These are phyloP conservation scores for Fraxinus xanthoxyloides DNA, from an alignment of 305 asterid species.

Conservation along the genomic window DNA sequence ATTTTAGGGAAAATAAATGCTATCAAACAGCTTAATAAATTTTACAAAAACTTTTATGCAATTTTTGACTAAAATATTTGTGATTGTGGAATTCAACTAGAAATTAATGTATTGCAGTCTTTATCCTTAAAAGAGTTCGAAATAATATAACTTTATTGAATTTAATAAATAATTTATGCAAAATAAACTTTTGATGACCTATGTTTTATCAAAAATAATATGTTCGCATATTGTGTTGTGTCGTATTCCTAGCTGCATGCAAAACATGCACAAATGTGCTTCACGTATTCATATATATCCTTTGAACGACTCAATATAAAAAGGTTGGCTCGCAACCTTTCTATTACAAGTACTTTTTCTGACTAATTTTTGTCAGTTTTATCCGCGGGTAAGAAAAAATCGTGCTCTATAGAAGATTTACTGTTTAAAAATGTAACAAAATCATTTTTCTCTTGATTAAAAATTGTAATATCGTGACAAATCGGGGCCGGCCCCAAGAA, in stretches of 20 bases:
- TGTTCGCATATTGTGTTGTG: background rate
- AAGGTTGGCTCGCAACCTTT: background rate
- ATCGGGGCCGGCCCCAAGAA: too few species aligned
- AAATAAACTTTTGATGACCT: background rate
- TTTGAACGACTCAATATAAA: background rate
- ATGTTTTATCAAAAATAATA: too few species aligned
- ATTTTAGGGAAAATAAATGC: too few species aligned
- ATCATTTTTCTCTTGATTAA: background rate
- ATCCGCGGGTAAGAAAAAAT: background rate
- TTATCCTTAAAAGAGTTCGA: background rate
- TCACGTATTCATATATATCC: background rate
- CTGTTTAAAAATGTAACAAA: background rate
- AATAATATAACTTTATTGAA: too few species aligned
- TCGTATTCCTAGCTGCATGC: background rate
- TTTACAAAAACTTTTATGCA: background rate
- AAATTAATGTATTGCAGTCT: background rate
- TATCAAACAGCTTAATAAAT: too few species aligned
- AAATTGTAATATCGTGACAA: background rate
- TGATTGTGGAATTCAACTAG: background rate
- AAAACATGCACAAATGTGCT: background rate
- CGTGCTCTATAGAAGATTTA: background rate
- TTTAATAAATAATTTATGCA: background rate
- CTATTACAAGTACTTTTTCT: background rate
- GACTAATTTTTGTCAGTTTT: background rate
- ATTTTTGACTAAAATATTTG: background rate